Evolutionary conservation across 2,329 filamentous ascomycete species (phyloP).

Genomic region (Phyllosticta citrichinensis): DNA sequence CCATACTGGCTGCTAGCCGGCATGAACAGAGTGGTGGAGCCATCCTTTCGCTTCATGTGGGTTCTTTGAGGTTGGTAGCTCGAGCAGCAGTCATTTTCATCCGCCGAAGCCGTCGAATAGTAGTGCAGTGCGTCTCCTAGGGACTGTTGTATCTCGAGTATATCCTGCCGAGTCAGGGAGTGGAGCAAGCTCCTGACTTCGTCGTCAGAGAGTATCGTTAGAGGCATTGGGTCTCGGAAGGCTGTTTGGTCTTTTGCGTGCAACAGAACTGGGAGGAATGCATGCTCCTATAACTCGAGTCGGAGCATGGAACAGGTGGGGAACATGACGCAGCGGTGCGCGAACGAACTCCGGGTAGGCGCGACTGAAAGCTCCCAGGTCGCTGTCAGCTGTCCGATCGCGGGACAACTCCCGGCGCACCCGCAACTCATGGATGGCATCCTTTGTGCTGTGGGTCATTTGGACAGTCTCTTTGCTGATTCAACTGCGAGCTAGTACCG

Average conservation of each 20-base stretch:
- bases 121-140: constrained; percentile 52
- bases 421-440: neutral
- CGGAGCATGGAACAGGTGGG: neutral
- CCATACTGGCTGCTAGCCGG: constrained; percentile 51
- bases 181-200: constrained; percentile 48
- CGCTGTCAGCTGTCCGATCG: neutral
- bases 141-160: constrained; percentile 46
- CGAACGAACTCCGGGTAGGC: neutral
- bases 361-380: neutral
- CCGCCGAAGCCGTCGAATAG: constrained; percentile 54
- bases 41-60: constrained; percentile 49
- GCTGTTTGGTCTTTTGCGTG: neutral
- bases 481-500: too few relatives aligned
- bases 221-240: constrained; percentile 37
- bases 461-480: too few relatives aligned
- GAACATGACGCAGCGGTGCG: neutral
- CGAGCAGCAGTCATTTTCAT: constrained; percentile 44
- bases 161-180: constrained; percentile 46
- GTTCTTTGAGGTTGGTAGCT: constrained; percentile 54
- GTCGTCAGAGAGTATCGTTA: constrained; percentile 48
- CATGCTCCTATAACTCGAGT: neutral
- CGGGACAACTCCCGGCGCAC: neutral
- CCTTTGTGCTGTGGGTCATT: neutral
- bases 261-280: neutral
- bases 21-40: constrained; percentile 57